Evolutionary conservation across 164 flowering plant species (phyloP).

Genomic region (Chloranthus sessilifolius): DNA sequence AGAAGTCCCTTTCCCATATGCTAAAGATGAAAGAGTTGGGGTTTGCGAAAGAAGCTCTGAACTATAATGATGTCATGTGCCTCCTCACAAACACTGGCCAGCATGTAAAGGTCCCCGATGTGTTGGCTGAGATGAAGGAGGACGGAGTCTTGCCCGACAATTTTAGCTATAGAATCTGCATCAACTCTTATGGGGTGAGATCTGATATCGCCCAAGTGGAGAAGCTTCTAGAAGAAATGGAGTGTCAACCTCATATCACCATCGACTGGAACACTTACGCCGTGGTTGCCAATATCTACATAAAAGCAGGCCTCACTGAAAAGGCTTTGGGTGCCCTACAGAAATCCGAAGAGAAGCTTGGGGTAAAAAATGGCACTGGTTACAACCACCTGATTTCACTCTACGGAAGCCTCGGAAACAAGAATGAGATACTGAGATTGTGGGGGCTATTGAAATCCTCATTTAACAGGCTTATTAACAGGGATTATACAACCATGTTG

Average conservation of each 20-base stretch:
- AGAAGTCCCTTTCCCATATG: conserved; percentile 37
- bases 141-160: conserved; percentile 28
- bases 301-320: conserved; percentile 30
- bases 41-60: conserved; percentile 10
- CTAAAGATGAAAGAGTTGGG: conserved; percentile 32
- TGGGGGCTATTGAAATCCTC: conserved; percentile 31
- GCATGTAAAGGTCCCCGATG: conserved; percentile 32
- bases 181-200: conserved; percentile 29
- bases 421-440: conserved; percentile 27
- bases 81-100: conserved; percentile 29
- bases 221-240: conserved; percentile 28
- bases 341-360: conserved; percentile 21
- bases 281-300: conserved; percentile 33
- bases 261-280: conserved; percentile 30
- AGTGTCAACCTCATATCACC: conserved; percentile 17
- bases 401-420: conserved; percentile 33
- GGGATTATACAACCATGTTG: conserved; percentile 28
- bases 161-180: conserved; percentile 19
- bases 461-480: conserved; percentile 17
- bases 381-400: conserved; percentile 21
- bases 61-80: conserved; percentile 33
- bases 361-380: not conserved
- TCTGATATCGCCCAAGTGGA: conserved; percentile 37
- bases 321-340: conserved; percentile 25
- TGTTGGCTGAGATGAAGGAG: conserved; percentile 46